These are phyloP conservation scores for Leccinum ponderosum DNA, from an alignment of 1,284 basidiomycete genomes.

Conservation along the genomic window DNA sequence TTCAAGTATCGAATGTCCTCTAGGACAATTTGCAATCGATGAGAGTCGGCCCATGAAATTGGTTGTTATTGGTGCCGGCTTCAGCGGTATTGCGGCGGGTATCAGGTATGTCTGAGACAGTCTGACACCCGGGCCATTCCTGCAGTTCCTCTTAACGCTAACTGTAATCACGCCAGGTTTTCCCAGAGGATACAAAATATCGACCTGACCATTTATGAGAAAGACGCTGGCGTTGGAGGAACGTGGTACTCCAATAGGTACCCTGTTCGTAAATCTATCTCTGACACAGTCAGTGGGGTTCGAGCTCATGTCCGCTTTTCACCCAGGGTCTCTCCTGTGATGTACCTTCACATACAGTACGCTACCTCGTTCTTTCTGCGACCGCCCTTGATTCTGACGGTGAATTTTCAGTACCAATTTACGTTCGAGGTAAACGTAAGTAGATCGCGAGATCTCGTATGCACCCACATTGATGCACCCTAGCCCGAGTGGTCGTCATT, in stretches of 20 bases:
- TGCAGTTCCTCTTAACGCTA: not conserved
- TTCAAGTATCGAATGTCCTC: not conserved
- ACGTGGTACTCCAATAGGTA: slow-evolving; percentile 52
- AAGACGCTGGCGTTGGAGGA: slow-evolving; percentile 44
- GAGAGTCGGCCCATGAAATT: slow-evolving; percentile 17
- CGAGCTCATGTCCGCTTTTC: not conserved
- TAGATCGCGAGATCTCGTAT: not conserved
- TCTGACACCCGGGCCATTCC: not conserved
- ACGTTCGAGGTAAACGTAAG: slow-evolving; percentile 53
- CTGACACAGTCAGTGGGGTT: not conserved
- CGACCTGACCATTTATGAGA: slow-evolving; percentile 48
- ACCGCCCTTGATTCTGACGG: not conserved
- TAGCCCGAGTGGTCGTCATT: slow-evolving; percentile 61
- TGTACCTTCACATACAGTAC: slow-evolving; percentile 53
- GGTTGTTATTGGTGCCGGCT: slow-evolving; percentile 22
- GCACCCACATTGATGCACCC: not conserved
- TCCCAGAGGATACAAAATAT: slow-evolving; percentile 55
- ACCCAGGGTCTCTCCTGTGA: slow-evolving; percentile 35
- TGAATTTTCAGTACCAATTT: slow-evolving; percentile 50
- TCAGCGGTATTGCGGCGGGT: slow-evolving; percentile 40
- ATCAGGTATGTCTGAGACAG: slow-evolving; percentile 45
- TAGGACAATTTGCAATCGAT: slow-evolving; percentile 21
- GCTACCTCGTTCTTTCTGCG: slow-evolving; percentile 13
- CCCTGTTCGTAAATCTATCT: slow-evolving; percentile 26
- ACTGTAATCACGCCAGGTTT: slow-evolving; percentile 37